phyloP scores from a whole-genome alignment of 257 asterid species.

The Forsythia viridissima region DNA sequence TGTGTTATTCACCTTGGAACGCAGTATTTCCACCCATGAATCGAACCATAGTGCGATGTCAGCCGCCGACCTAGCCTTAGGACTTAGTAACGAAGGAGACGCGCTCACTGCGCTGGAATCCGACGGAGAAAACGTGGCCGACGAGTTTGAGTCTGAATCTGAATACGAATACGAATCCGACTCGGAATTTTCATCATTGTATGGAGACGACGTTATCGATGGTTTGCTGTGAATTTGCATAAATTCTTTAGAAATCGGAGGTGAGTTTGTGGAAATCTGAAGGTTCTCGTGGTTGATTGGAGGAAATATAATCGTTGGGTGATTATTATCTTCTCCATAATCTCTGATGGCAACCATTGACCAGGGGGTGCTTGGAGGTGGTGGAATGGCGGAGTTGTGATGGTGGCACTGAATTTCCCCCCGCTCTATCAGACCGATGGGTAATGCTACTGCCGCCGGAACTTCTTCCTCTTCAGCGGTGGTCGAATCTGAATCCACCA shows the following conservation, averaged over 20 bases:
- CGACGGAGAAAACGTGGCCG: slow-evolving; percentile 43
- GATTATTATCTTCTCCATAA: slow-evolving; percentile 17
- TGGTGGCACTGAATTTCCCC: slow-evolving; percentile 16
- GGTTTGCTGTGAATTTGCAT: slow-evolving; percentile 13
- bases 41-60: slow-evolving; percentile 17
- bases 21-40: slow-evolving; percentile 37
- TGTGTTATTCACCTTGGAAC: slow-evolving; percentile 24
- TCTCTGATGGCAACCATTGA: slow-evolving; percentile 55
- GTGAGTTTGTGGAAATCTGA: slow-evolving; percentile 11
- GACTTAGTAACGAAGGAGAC: slow-evolving; percentile 22
- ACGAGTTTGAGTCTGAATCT: slow-evolving; percentile 34
- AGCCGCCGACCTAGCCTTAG: slow-evolving; percentile 12
- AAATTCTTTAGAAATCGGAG: neutral
- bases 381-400: slow-evolving; percentile 22
- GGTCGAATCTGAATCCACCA: slow-evolving; percentile 12
- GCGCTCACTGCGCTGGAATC: slow-evolving; percentile 18
- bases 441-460: slow-evolving; percentile 4
- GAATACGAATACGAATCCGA: slow-evolving; percentile 35
- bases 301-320: slow-evolving; percentile 47
- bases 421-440: slow-evolving; percentile 15
- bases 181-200: neutral
- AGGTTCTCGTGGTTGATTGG: slow-evolving; percentile 77
- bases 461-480: slow-evolving; percentile 17
- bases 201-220: slow-evolving; percentile 1
- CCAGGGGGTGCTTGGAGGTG: slow-evolving; percentile 31